Evolutionary conservation across 805 yeast species (phyloP), one percentile per base, ranked within the genome.

Genomic region (Candida endomychidarum): DNA sequence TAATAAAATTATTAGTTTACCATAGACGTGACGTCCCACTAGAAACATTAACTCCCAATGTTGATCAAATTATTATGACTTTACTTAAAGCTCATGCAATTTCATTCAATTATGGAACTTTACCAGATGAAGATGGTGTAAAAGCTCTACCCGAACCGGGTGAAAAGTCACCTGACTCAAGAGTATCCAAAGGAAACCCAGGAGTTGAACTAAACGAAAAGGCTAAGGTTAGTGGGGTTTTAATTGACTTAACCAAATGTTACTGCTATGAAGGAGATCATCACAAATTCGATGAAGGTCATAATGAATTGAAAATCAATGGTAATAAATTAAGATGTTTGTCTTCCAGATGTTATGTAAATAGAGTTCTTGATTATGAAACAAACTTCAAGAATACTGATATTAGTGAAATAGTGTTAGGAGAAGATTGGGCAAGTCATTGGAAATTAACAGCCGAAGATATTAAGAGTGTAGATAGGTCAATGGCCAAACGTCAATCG

Each of bases 401-500:
- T 31, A 48, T 58, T 11, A 46, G 50, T 33, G 62, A 58, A n/a
- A 52, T 58, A 6, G 53, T 51, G 4, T 56, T 70, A 35, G 78
- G 54, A 47, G 67, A 51, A 56, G 79, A 79, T 43, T 82, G 88
- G 88, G 77, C 80, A 0, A 70, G 77, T 8, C 82, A 80, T 50
- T 82, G 87, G 88, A 71, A 76, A 35, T 48, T 82, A 10, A 67
- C 81, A 0, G 69, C 72, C 2, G 78, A 75, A 17, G 83, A 80
- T 34, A 53, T 81, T 19, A 57, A 67, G 15, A 72, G 66, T n/a
- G 61, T 77, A 6, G 79, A 73, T 38, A 72, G 72, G 8, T 57
- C 60, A 8, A 77, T 78, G 40, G 67, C 80, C n/a, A 78, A 78
- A 51, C 70, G 79, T 25, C 96, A 87, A 56, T 81, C 86, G 41